phyloP scores from a whole-genome alignment of 495 filamentous ascomycete genomes.

The Aspergillus cristatus region DNA sequence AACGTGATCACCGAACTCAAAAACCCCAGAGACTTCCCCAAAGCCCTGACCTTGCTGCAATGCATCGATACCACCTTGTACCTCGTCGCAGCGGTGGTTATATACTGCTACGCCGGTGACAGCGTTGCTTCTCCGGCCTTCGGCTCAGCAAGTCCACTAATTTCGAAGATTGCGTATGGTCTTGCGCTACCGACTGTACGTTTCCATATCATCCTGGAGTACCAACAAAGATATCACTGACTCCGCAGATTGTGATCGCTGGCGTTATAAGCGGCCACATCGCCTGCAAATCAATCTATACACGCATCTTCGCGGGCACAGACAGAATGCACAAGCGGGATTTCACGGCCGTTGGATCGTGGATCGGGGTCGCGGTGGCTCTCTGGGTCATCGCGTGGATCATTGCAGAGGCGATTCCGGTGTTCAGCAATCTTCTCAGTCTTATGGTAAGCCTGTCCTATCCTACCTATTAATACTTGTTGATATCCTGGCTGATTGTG shows the following conservation, averaged over 20 bases:
- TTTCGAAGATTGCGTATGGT: constrained; percentile 58
- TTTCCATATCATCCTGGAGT: background rate
- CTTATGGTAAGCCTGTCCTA: constrained; percentile 14
- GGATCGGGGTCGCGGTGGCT: constrained; percentile 40
- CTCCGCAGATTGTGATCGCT: constrained; percentile 5
- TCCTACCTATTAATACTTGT: background rate
- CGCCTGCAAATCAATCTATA: constrained; percentile 46
- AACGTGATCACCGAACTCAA: constrained; percentile 59
- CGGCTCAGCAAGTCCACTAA: constrained; percentile 41
- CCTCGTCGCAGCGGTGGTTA: constrained; percentile 17
- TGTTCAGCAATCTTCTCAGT: constrained; percentile 51
- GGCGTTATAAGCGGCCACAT: constrained; percentile 52
- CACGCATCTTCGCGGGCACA: constrained; percentile 29
- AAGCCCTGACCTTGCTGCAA: constrained; percentile 48
- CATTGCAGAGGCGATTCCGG: constrained; percentile 56
- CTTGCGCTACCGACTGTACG: constrained; percentile 50
- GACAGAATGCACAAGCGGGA: constrained; percentile 1
- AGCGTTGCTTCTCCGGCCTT: constrained; percentile 55
- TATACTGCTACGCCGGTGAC: constrained; percentile 56
- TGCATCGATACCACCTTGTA: constrained; percentile 48
- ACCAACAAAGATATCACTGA: no score
- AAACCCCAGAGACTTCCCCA: constrained; percentile 46
- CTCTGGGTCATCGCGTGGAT: constrained; percentile 54
- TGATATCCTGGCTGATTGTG: background rate
- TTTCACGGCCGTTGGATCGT: constrained; percentile 26